Base-by-base conservation (phyloP, 495 filamentous ascomycete genomes). In the Penicillium cosmopolitanum region DNA sequence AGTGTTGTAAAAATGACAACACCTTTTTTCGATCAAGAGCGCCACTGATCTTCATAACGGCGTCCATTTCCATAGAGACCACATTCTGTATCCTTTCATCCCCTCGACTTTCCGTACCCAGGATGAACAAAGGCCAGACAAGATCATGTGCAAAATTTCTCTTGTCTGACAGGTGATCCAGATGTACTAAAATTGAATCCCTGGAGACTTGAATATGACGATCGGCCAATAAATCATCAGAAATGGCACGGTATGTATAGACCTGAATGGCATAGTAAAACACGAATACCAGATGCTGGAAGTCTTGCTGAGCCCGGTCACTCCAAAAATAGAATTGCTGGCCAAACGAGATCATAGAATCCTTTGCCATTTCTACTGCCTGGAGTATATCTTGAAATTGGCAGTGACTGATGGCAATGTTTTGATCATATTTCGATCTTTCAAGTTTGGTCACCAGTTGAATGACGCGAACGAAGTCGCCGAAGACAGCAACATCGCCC, bases 381-480 rank as follows among this genome's bases (percentile, higher is more conserved):
- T 43, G 16, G 15, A 44, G 38, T 15, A 60, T 55, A 0, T 19
- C 21, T 1, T 28, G 6, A 3, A 60, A 3, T 15, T 47, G 21
- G 19, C 15, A 8, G 16, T 51, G 31, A 9, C 42, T 8, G 5
- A 28, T 38, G 10, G 11, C 3, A 23, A 36, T 15, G 4, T 38
- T 33, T 11, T 40, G 42, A 13, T 31, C 36, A 42, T 61, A 53
- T 16, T 52, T 25, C 3, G 56, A 11, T 13, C 65, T 65, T n/a
- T 70, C 67, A 6, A 53, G 47, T 21, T 40, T 43, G 33, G 67
- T 70, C 9, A 66, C 58, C 8, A 50, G 16, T 31, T 67, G 60
- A 13, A 67, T 70, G 23, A 66, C 61, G 2, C 56, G 51, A 21
- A 67, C 50, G 43, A 67, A 67, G n/a, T 67, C 67, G 6, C 55